These are phyloP conservation scores for Rhodotorula kratochvilovae DNA, from an alignment of 768 basidiomycete species.

Conservation along the genomic window DNA sequence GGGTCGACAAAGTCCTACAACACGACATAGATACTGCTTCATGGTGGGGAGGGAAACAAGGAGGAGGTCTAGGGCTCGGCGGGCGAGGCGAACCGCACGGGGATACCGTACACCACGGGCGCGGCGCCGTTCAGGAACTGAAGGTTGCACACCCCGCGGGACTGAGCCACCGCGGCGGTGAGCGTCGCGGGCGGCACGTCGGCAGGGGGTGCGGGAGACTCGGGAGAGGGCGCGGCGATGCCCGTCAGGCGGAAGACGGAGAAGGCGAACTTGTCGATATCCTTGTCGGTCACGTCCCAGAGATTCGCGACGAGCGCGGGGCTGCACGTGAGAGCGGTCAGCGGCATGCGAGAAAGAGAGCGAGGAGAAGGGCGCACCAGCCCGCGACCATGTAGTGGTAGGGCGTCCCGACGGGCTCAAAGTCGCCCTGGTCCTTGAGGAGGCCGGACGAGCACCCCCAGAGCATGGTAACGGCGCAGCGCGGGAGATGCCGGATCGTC, in stretches of 20 bases:
- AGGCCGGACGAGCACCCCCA: slow-evolving; percentile 98
- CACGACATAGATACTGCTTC: background rate
- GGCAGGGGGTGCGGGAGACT: background rate
- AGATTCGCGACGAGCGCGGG: slow-evolving; percentile 89
- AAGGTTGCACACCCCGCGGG: slow-evolving; percentile 77
- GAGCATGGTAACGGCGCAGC: slow-evolving; percentile 91
- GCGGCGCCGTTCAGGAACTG: slow-evolving; percentile 93
- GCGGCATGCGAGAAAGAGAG: background rate
- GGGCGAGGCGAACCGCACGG: slow-evolving; percentile 62
- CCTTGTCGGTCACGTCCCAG: slow-evolving; percentile 97
- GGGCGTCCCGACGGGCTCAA: slow-evolving; percentile 85
- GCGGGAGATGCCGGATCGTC: slow-evolving; percentile 69
- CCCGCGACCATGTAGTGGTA: slow-evolving; percentile 95
- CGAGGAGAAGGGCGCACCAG: slow-evolving; percentile 62
- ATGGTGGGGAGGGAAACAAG: no score
- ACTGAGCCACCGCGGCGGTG: slow-evolving; percentile 70
- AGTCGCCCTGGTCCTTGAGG: slow-evolving; percentile 85
- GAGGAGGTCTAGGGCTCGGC: background rate
- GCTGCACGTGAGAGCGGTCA: slow-evolving; percentile 49
- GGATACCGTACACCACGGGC: slow-evolving; percentile 90
- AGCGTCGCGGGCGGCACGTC: slow-evolving; percentile 47
- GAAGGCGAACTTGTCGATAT: slow-evolving; percentile 88
- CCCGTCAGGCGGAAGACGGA: slow-evolving; percentile 70
- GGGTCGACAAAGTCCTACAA: background rate
- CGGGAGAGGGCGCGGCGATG: slow-evolving; percentile 46